Conservation (phyloP, 2,329 filamentous ascomycete genomes). For the Xenosphaeropsis pyriputrescens region DNA sequence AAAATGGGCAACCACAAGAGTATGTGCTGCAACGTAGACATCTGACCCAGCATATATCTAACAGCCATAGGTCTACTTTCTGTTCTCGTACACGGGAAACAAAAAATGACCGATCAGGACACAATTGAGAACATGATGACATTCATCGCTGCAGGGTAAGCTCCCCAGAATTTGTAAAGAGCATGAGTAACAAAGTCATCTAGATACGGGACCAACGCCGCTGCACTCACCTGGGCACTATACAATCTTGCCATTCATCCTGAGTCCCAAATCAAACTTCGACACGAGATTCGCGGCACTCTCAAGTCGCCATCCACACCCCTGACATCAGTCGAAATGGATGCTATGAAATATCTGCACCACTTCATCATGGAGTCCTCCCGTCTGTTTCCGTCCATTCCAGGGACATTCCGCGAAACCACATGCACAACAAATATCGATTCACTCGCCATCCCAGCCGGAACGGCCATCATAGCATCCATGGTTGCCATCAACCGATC, state of each 20-base stretch:
- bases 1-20: too few relatives aligned
- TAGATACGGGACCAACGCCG: constrained; percentile 50
- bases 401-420: constrained; percentile 46
- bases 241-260: constrained; percentile 45
- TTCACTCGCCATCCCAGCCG: constrained; percentile 40
- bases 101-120: constrained; percentile 16
- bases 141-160: constrained; percentile 36
- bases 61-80: constrained; percentile 9
- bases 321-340: constrained; percentile 35
- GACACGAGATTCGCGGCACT: constrained; percentile 34
- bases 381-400: constrained; percentile 52
- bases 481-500: constrained; percentile 42
- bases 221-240: constrained; percentile 45
- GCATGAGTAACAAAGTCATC: too few relatives aligned
- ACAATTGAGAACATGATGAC: constrained; percentile 54
- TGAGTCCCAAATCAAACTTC: constrained; percentile 39
- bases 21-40: too few relatives aligned
- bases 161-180: too few relatives aligned
- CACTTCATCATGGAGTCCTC: constrained; percentile 53
- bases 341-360: constrained; percentile 51
- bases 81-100: constrained; percentile 43
- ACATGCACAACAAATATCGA: constrained; percentile 38
- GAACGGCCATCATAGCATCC: constrained; percentile 36
- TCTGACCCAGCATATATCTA: neutral
- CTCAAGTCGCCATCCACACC: constrained; percentile 25